A percentile compares a stretch with the other conserved stretches of the same genome.
Conservation (phyloP, 164 flowering plant species). For the Malania oleifera region DNA sequence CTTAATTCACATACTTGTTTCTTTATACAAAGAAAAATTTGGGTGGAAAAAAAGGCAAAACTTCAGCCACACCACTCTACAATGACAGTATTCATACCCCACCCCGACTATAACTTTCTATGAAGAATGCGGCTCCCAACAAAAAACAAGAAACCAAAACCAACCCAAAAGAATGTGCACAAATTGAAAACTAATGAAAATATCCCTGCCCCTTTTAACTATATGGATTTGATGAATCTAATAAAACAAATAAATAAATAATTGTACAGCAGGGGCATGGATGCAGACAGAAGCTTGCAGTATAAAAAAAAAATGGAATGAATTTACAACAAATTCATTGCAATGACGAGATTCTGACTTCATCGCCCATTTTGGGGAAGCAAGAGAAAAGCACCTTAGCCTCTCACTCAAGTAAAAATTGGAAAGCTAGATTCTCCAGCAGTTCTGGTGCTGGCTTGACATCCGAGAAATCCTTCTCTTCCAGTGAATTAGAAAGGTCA, state of each 20-base stretch:
- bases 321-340: constrained; percentile 13
- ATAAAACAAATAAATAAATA: constrained; percentile 16
- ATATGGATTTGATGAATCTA: constrained; percentile 14
- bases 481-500: constrained; percentile 52
- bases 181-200: neutral
- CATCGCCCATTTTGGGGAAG: neutral
- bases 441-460: constrained; percentile 62
- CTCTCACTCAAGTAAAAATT: constrained; percentile 50
- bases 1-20: neutral
- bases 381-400: constrained; percentile 9
- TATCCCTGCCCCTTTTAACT: constrained; percentile 10
- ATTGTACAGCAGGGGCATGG: constrained; percentile 21
- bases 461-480: constrained; percentile 52
- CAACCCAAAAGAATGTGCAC: constrained; percentile 7
- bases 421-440: constrained; percentile 59
- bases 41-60: constrained; percentile 14
- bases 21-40: constrained; percentile 16
- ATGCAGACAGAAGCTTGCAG: neutral
- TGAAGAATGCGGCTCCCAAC: constrained; percentile 1
- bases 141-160: neutral
- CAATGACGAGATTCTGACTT: neutral
- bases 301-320: constrained; percentile 4
- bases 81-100: neutral
- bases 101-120: neutral
- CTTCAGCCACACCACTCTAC: constrained; percentile 18